Evolutionary conservation across 1,284 basidiomycete species (phyloP).

Genomic region (Ganoderma meredithae): DNA sequence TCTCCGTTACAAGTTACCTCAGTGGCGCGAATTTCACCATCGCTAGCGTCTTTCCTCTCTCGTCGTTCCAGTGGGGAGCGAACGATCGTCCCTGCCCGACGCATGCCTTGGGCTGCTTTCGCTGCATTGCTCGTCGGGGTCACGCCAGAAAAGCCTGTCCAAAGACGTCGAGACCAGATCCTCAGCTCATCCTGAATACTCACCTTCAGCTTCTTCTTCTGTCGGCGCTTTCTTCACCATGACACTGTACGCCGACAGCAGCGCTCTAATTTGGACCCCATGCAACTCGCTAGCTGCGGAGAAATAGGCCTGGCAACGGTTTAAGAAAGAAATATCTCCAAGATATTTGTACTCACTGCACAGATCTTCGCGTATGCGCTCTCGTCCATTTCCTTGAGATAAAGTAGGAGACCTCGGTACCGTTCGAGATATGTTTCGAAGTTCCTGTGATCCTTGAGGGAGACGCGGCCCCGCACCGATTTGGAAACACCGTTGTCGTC

Average conservation of each 20-base stretch:
- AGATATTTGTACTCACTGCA: constrained; percentile 61
- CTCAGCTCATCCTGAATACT: constrained; percentile 16
- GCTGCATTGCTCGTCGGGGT: constrained; percentile 49
- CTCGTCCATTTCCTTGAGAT: constrained; percentile 96
- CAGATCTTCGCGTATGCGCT: constrained; percentile 84
- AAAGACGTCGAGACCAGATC: neutral
- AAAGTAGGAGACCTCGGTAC: constrained; percentile 92
- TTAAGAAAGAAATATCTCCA: neutral
- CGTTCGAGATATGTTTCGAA: constrained; percentile 87
- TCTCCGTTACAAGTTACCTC: constrained; percentile 38
- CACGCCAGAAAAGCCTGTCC: constrained; percentile 56
- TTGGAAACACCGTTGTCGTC: constrained; percentile 62
- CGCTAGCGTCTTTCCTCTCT: constrained; percentile 61
- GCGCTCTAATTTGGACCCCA: constrained; percentile 76
- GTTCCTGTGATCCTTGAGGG: constrained; percentile 68
- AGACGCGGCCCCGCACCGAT: constrained; percentile 51
- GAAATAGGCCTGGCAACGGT: constrained; percentile 78
- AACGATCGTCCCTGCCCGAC: constrained; percentile 79
- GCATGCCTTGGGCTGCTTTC: constrained; percentile 65
- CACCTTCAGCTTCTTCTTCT: constrained; percentile 81
- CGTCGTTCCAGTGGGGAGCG: constrained; percentile 72
- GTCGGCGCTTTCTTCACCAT: constrained; percentile 72
- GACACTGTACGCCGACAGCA: constrained; percentile 69
- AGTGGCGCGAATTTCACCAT: constrained; percentile 68
- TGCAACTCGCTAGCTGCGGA: constrained; percentile 85